Evolutionary conservation across 169 alveolate species (phyloP), one percentile per base, ranked within the genome.

Genomic region (Cryptosporidium baileyi): DNA sequence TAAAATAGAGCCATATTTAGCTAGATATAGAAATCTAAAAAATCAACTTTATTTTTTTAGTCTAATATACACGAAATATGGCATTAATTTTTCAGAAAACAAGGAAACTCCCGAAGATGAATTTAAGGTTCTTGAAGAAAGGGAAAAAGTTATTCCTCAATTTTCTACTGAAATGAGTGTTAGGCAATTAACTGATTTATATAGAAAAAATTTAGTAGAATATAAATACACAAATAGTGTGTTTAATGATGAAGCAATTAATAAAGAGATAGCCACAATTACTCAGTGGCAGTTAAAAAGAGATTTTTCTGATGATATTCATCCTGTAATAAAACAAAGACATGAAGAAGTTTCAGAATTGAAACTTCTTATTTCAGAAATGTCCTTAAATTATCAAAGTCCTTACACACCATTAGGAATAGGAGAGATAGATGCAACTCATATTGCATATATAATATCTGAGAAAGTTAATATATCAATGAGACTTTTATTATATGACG

Each of bases 371-470:
- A 63, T 63, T 17, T 43, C n/a, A 28, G 61, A 63, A 17, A 63
- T 63, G 47, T 9, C 80, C 4, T 43, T 63, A 15, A 43, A 63
- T 44, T 63, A 40, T 8, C 19, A 28, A 17, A 41, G n/a, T 19
- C 32, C 61, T 3, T 43, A 43, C 6, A 38, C 62, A 26, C 80
- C 80, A 11, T 43, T 45, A 19, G 61, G 61, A 5, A 63, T 63
- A 43, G 80, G 80, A 22, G 80, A 63, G 44, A 45, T 63, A 19
- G 80, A 63, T 44, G 80, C 80, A 5, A 41, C 80, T 28, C 80
- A 63, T 44, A 63, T 63, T 36, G 80, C 80, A 24, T 63, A 26
- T 63, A 45, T 63, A 26, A 22, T 63, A 19, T 63, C 80, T 8
- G 47, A 63, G n/a, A 63, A n/a, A 7, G 26, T 28, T 63, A 43